These are phyloP conservation scores for Tolypocladium ovalisporum DNA, from an alignment of 2,329 filamentous ascomycete genomes.

Conservation along the genomic window DNA sequence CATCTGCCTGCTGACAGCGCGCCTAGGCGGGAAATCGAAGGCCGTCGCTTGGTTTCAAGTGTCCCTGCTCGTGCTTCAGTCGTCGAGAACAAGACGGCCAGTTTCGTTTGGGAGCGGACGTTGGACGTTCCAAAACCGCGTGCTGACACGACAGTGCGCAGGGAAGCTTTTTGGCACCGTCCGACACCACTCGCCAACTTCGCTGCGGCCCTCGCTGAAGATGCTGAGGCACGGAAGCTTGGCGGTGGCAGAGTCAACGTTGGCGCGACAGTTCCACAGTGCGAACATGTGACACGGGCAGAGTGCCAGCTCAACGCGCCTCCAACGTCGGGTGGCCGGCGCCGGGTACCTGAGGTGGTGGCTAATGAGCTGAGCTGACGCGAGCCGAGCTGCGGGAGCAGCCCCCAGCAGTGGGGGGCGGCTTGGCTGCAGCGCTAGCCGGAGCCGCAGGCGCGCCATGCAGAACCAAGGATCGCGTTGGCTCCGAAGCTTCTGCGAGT, in stretches of 20 bases:
- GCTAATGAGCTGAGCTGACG: not conserved
- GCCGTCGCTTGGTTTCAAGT: not conserved
- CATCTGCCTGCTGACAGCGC: not conserved
- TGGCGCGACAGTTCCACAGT: not conserved
- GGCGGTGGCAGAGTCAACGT: too few species aligned
- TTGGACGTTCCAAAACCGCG: not conserved
- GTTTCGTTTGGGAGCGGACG: not conserved
- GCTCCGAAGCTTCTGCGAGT: not conserved
- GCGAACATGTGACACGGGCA: not conserved
- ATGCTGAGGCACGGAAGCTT: not conserved
- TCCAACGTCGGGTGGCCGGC: not conserved
- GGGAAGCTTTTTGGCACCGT: not conserved
- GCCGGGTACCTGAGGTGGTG: not conserved
- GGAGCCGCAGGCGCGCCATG: not conserved
- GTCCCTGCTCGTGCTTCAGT: not conserved
- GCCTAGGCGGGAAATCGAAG: not conserved
- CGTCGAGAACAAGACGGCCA: not conserved
- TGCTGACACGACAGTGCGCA: not conserved
- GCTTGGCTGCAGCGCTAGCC: not conserved
- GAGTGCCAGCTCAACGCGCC: not conserved
- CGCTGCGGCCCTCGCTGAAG: too few species aligned
- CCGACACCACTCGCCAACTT: not conserved
- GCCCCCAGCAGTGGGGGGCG: not conserved
- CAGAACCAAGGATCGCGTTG: not conserved
- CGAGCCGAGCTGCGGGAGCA: not conserved